Evolutionary conservation across 202 grass and related monocot genomes (phyloP), one percentile per base, ranked within the genome.

Genomic region (Dendrocalamus latiflorus): DNA sequence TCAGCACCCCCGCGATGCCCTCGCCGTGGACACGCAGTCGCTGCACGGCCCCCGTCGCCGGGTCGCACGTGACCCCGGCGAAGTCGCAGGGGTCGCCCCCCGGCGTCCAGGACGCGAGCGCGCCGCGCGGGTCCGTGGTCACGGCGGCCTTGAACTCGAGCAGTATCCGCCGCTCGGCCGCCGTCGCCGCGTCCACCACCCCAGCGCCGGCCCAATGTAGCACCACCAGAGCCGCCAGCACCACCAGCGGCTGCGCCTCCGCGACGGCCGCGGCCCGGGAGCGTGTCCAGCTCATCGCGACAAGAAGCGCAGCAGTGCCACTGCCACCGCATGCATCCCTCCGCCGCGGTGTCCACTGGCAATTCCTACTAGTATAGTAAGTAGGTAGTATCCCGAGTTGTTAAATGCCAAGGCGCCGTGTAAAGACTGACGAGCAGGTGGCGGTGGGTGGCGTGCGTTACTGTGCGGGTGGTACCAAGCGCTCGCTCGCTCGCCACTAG

Each of bases 101-200:
- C 1, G 81, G 3, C 25, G 69, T 85, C 96, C 96, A 99, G 12
- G 93, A 81, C 17, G 69, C 72, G 8, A 99, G 91, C 33, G 16
- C 87, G 9, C 83, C 85, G 10, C 4, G 1, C n/a, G 96, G 96
- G 78, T 99, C 96, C 4, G 86, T 67, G 5, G 83, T 94, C n/a
- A 99, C 78, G n/a, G 86, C 94, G 0, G 88, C 43, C 85, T 94
- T 99, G 85, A 99, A 99, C 59, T 95, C 77, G 0, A 99, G 91
- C 28, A 99, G 91, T 34, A 79, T 34, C 85, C 87, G 82, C 6
- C 81, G 88, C 88, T 99, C 96, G 22, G 74, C 80, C 25, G 81
- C 45, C 57, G 95, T 93, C 10, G 92, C 95, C 58, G 85, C 87
- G 39, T n/a, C 61, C n/a, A 9, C 84, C 8, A 55, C 20, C 10